Evolutionary conservation across 2,329 filamentous ascomycete species (phyloP).

Genomic region (Chaetomium globosum): DNA sequence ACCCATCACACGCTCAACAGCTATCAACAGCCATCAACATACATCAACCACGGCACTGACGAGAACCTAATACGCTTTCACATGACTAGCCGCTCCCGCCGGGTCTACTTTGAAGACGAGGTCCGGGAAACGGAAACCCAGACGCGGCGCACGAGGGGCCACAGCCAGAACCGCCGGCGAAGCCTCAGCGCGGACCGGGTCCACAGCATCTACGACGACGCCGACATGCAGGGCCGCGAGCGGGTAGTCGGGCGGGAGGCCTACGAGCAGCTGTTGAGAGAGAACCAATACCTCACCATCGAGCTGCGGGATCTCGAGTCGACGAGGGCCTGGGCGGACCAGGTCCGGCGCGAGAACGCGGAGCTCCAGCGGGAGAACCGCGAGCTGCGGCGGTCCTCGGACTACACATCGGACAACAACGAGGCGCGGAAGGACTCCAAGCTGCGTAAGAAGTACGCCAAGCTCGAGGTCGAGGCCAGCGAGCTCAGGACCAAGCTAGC

Average conservation of each 20-base stretch:
- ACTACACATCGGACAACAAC: slow-evolving; percentile 40
- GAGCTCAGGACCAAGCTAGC: slow-evolving; percentile 41
- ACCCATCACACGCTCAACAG: neutral
- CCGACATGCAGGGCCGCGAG: slow-evolving; percentile 32
- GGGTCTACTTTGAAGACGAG: slow-evolving; percentile 35
- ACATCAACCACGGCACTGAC: slow-evolving; percentile 1
- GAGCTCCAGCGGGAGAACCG: slow-evolving; percentile 46
- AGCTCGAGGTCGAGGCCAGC: slow-evolving; percentile 46
- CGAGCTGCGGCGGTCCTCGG: slow-evolving; percentile 45
- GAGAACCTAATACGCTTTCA: neutral
- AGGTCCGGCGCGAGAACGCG: slow-evolving; percentile 45
- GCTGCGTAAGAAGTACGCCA: slow-evolving; percentile 41
- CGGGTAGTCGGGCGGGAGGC: slow-evolving; percentile 27
- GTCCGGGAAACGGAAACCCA: neutral
- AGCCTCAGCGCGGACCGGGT: slow-evolving; percentile 37
- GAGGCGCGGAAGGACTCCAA: slow-evolving; percentile 41
- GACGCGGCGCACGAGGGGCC: slow-evolving; percentile 29
- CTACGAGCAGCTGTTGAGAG: slow-evolving; percentile 35
- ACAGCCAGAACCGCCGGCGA: slow-evolving; percentile 29
- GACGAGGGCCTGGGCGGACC: slow-evolving; percentile 42
- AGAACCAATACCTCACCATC: slow-evolving; percentile 43
- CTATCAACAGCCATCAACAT: slow-evolving; percentile 2
- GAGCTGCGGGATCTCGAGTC: slow-evolving; percentile 43
- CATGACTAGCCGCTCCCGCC: slow-evolving; percentile 32
- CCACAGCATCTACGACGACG: slow-evolving; percentile 36